Percentiles rank a stretch among this genome's conserved stretches.
These are phyloP conservation scores for Phytophthora constricta DNA, from an alignment of 352 stramenopile species.

Conservation along the genomic window DNA sequence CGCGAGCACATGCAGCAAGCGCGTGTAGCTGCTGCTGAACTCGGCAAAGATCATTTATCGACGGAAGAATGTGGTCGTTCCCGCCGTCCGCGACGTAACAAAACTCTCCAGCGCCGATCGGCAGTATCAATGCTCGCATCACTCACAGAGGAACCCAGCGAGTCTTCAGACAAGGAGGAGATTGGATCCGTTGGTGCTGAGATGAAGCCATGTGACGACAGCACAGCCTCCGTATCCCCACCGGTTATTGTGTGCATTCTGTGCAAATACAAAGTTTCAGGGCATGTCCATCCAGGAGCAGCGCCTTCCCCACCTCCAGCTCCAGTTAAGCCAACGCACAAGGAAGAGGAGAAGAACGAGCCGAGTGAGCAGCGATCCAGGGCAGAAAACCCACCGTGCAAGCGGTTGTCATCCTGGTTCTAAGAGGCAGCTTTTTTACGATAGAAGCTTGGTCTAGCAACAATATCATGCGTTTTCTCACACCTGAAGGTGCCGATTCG, in stretches of 20 bases:
- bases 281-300: slow-evolving; percentile 51
- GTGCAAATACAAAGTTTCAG: slow-evolving; percentile 69
- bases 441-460: not conserved
- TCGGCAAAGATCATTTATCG: slow-evolving; percentile 28
- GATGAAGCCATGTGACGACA: slow-evolving; percentile 2
- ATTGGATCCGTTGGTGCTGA: not conserved
- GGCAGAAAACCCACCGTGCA: slow-evolving; percentile 30
- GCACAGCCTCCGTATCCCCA: not conserved
- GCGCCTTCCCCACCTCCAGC: slow-evolving; percentile 11
- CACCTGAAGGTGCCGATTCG: no score
- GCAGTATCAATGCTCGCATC: slow-evolving; percentile 45
- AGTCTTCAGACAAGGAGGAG: slow-evolving; percentile 20
- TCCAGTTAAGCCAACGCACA: slow-evolving; percentile 7
- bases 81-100: slow-evolving; percentile 41
- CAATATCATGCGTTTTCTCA: not conserved
- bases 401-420: slow-evolving; percentile 65
- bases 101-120: slow-evolving; percentile 53
- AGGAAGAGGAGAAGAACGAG: slow-evolving; percentile 10
- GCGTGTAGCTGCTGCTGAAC: slow-evolving; percentile 35
- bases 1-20: slow-evolving; percentile 50
- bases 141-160: slow-evolving; percentile 51
- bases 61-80: slow-evolving; percentile 1
- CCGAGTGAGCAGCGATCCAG: slow-evolving; percentile 21
- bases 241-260: slow-evolving; percentile 46
- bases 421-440: slow-evolving; percentile 14